A percentile compares a stretch with the other conserved stretches of the same genome.
Conservation (phyloP, 192 early-diverging fungal genomes). For the Podochytrium sp. region DNA sequence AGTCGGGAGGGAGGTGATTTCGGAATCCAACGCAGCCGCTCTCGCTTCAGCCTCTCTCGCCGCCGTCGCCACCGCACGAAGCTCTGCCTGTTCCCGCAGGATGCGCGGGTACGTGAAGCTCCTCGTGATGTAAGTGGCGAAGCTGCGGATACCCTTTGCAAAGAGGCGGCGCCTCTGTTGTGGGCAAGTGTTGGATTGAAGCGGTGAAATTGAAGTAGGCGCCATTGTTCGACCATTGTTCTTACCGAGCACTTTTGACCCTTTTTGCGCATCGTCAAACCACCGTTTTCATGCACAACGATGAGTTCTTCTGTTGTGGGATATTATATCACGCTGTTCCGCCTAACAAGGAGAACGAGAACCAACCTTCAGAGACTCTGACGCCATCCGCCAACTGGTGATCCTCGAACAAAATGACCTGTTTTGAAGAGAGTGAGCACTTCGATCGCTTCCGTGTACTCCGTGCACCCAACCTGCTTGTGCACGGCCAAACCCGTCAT, state of each 20-base stretch:
- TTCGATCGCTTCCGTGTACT: not conserved
- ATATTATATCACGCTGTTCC: not conserved
- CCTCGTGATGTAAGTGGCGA: slow-evolving; percentile 24
- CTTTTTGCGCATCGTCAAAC: slow-evolving; percentile 1
- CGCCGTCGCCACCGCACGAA: not conserved
- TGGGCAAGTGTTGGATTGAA: no score
- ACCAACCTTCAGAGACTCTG: slow-evolving; percentile 17
- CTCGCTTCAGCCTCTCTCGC: not conserved
- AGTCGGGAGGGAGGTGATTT: no score
- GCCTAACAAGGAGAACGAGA: not conserved
- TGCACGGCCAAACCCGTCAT: slow-evolving; percentile 12
- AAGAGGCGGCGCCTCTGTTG: no score
- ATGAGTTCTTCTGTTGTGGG: not conserved
- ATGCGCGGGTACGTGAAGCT: not conserved
- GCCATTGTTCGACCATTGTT: not conserved
- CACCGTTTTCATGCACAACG: slow-evolving; percentile 20
- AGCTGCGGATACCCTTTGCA: slow-evolving; percentile 22
- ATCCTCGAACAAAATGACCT: slow-evolving; percentile 31
- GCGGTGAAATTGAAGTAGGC: no score
- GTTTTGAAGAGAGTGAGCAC: not conserved
- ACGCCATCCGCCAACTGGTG: slow-evolving; percentile 31
- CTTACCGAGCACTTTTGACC: slow-evolving; percentile 28
- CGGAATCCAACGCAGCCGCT: not conserved
- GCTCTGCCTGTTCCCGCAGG: not conserved
- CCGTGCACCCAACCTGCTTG: slow-evolving; percentile 14